Conservation (phyloP, 2,329 filamentous ascomycete genomes). For the Lasiodiplodia sp. region DNA sequence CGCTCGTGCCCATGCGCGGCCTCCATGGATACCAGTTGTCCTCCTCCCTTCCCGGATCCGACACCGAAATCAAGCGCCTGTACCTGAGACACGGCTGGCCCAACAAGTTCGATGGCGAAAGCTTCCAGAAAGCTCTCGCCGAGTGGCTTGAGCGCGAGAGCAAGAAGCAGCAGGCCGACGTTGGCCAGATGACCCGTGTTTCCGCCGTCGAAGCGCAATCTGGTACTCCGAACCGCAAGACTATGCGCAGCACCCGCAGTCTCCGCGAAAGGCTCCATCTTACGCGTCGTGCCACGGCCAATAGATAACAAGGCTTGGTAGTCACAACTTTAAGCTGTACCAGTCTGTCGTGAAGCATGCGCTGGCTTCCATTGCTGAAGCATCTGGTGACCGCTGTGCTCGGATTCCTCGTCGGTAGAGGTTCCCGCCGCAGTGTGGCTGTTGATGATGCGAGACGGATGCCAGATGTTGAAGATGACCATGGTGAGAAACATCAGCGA, state of each 20-base stretch:
- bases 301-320: constrained; percentile 16
- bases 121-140: constrained; percentile 20
- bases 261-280: constrained; percentile 27
- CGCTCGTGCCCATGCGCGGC: constrained; percentile 26
- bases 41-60: constrained; percentile 26
- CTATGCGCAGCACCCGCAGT: constrained; percentile 28
- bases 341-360: constrained; percentile 14
- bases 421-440: not conserved
- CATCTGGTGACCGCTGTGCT: constrained; percentile 17
- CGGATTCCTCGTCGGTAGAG: constrained; percentile 14
- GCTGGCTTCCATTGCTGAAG: constrained; percentile 19
- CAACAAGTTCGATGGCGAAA: constrained; percentile 26
- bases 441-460: constrained; percentile 44
- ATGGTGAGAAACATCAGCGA: constrained; percentile 54
- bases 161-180: constrained; percentile 12
- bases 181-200: constrained; percentile 26
- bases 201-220: constrained; percentile 26
- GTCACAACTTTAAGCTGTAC: constrained; percentile 1
- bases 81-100: constrained; percentile 27
- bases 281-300: constrained; percentile 13
- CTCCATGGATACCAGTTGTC: constrained; percentile 23
- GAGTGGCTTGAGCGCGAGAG: constrained; percentile 25
- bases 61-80: constrained; percentile 26
- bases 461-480: constrained; percentile 47
- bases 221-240: constrained; percentile 17